Evolutionary conservation across 2,329 filamentous ascomycete genomes (phyloP).

Genomic region (Bipolaris cookei): DNA sequence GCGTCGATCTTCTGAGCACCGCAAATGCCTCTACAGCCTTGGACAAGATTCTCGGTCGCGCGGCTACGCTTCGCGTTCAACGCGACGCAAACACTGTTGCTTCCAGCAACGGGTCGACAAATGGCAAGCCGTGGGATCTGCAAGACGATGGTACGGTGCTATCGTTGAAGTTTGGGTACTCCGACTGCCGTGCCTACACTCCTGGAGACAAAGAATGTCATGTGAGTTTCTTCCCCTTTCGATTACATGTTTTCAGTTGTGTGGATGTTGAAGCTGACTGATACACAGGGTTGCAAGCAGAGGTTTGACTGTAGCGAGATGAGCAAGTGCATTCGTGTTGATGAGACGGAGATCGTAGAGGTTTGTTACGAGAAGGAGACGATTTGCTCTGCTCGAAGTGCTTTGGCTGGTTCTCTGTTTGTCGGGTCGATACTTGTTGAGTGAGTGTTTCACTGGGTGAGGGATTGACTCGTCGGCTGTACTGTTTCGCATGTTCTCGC

Average conservation of each 20-base stretch:
- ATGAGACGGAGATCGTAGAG: neutral
- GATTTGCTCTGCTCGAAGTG: neutral
- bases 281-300: conserved; percentile 13
- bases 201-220: conserved; percentile 2
- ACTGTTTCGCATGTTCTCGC: neutral
- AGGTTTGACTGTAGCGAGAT: conserved; percentile 19
- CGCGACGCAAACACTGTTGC: neutral
- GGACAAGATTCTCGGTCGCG: neutral
- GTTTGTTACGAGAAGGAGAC: neutral
- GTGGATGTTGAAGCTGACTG: neutral
- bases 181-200: conserved; percentile 3
- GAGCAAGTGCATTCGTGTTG: conserved; percentile 15
- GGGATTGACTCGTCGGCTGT: neutral
- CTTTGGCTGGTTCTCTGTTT: neutral
- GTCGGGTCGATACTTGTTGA: neutral
- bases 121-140: too few species aligned
- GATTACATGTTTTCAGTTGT: neutral
- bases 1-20: neutral
- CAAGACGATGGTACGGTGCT: too few species aligned
- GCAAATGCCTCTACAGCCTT: neutral
- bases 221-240: conserved; percentile 4
- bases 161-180: neutral
- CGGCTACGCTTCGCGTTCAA: neutral
- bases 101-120: too few species aligned
- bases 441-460: neutral